These are phyloP conservation scores for Pseudoperonospora humuli DNA, from an alignment of 352 stramenopile species.

Conservation along the genomic window DNA sequence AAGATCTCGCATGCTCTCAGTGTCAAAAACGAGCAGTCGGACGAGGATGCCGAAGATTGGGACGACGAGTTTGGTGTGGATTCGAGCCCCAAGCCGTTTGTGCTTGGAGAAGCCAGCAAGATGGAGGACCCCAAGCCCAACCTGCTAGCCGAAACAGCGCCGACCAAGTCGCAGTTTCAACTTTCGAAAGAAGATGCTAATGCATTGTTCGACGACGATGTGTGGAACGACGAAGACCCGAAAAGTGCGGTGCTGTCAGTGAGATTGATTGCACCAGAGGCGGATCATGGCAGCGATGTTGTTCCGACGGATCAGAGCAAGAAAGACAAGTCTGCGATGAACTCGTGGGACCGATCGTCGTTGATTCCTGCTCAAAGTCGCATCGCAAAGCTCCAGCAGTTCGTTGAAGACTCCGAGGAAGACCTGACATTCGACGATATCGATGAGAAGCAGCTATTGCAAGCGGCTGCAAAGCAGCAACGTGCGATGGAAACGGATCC, in stretches of 20 bases:
- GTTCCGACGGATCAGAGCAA: conserved; percentile 1
- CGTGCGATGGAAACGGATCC: conserved; percentile 11
- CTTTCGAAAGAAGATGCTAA: conserved; percentile 72
- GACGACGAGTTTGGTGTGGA: conserved; percentile 76
- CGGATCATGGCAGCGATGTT: conserved; percentile 1
- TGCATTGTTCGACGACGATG: conserved; percentile 54
- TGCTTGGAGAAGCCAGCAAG: conserved; percentile 5
- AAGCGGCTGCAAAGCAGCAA: conserved; percentile 34
- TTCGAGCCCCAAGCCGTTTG: conserved; percentile 28
- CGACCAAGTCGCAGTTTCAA: conserved; percentile 40
- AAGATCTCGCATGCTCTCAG: conserved; percentile 16
- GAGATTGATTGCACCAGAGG: neutral
- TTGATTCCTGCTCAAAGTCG: conserved; percentile 56
- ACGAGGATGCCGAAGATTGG: conserved; percentile 72
- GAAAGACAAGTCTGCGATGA: conserved; percentile 9
- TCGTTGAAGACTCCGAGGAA: conserved; percentile 66
- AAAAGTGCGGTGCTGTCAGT: conserved; percentile 4
- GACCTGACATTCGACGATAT: conserved; percentile 58
- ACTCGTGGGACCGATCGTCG: conserved; percentile 52
- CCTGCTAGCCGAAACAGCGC: conserved; percentile 1
- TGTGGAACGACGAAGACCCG: conserved; percentile 55
- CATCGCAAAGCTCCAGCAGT: conserved; percentile 60
- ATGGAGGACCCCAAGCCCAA: conserved; percentile 5
- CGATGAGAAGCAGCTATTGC: conserved; percentile 54
- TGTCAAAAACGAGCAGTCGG: conserved; percentile 23